Evolutionary conservation across 2,329 filamentous ascomycete genomes (phyloP), one percentile per base, ranked within the genome.

Genomic region (Ilyonectria mors-panacis): DNA sequence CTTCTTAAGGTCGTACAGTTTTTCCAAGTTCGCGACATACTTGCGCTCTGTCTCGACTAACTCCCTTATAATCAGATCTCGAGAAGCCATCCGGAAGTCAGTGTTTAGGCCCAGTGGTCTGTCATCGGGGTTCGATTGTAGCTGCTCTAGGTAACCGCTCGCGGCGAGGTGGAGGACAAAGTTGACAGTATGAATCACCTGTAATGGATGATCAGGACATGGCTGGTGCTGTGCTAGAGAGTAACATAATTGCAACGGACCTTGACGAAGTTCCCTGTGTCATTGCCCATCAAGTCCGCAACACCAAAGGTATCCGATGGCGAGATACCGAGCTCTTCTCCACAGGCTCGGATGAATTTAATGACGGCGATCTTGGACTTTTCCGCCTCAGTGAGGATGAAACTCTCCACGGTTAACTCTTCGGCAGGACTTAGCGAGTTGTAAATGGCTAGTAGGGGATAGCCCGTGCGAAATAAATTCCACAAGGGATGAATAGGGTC

Each of bases 241-340:
- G 17, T n/a, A n/a, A 42, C 2, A 19, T 17, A 7, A 4, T n/a
- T 8, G 17, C 15, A 50, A 78, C 83, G 68, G 78, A 94, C 93
- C 88, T 98, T 98, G 73, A 98, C 94, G 79, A 99, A 98, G 3
- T 96, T 96, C 50, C 94, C 97, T 1, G 96, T 98, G 81, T 98
- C 96, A 75, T 95, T 94, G 60, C 94, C 94, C 81, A 96, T 95
- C 50, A 98, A 85, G 81, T 99, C 95, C 64, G 90, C 93, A 74
- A 99, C 92, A 75, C 97, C 93, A 80, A 98, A 98, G 77, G 94
- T 95, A 68, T 97, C 94, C 53, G 92, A 88, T 5, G 93, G 86
- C 2, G 93, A 89, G 59, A 98, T 92, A 63, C 91, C 89, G 56
- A 98, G 86, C 59, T 97, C 93, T 73, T 91, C 90, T 77, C 97